Percentiles rank a stretch among this genome's conserved stretches.
Evolutionary conservation across 1,284 basidiomycete species (phyloP).

Genomic region (Ceratobasidium sp.): DNA sequence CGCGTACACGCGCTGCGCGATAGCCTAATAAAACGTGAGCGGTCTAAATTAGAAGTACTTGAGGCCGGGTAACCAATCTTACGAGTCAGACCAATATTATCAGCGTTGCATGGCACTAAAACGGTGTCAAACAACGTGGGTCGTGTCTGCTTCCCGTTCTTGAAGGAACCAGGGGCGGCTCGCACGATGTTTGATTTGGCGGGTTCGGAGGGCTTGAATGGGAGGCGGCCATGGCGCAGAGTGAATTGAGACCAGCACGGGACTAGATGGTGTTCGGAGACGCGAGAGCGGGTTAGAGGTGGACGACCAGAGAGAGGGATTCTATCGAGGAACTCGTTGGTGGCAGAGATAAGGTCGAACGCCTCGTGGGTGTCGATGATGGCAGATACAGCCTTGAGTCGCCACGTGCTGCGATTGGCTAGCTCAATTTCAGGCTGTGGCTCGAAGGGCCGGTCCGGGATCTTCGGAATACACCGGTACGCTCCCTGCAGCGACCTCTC

Average conservation of each 20-base stretch:
- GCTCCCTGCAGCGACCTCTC: not conserved
- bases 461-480: not conserved
- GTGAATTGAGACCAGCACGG: not conserved
- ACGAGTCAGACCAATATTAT: not conserved
- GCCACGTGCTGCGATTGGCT: not conserved
- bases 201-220: conserved; percentile 1
- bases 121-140: too few relatives aligned
- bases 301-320: not conserved
- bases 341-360: not conserved
- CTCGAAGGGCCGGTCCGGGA: not conserved
- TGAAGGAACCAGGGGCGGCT: too few relatives aligned
- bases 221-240: not conserved
- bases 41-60: too few relatives aligned
- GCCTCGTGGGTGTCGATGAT: not conserved
- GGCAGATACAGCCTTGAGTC: not conserved
- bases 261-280: not conserved
- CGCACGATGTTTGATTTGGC: not conserved
- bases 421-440: not conserved
- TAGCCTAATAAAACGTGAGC: conserved; percentile 7
- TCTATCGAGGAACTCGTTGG: not conserved
- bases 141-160: too few relatives aligned
- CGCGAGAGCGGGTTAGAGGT: not conserved
- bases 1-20: not conserved
- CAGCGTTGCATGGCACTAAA: not conserved
- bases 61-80: too few relatives aligned